These are phyloP conservation scores for Lipomyces lipofer DNA, from an alignment of 805 yeast species.

Conservation along the genomic window DNA sequence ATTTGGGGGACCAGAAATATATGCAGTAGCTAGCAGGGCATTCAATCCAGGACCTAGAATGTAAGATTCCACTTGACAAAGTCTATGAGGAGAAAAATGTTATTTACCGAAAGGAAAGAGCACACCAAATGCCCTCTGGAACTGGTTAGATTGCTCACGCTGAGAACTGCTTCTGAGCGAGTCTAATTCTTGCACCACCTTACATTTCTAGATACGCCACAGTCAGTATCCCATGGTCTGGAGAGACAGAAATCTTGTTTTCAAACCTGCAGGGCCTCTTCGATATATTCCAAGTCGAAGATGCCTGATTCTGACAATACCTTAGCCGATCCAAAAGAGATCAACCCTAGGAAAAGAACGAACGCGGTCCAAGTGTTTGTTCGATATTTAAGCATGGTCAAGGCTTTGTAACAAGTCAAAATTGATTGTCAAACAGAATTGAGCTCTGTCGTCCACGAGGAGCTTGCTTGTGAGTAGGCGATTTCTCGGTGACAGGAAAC, in stretches of 20 bases:
- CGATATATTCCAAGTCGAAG: slow-evolving; percentile 22
- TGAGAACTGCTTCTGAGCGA: slow-evolving; percentile 27
- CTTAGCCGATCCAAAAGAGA: slow-evolving; percentile 4
- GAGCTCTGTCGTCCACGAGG: no score
- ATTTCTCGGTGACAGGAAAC: no score
- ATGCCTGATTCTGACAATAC: slow-evolving; percentile 19
- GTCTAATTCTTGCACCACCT: slow-evolving; percentile 46
- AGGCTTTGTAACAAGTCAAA: no score
- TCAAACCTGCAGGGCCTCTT: slow-evolving; percentile 14
- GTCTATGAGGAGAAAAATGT: neutral
- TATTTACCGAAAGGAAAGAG: slow-evolving; percentile 38
- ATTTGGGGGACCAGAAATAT: slow-evolving; percentile 67
- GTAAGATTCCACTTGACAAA: neutral
- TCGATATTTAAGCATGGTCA: no score
- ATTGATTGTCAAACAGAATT: no score
- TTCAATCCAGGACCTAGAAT: slow-evolving; percentile 59
- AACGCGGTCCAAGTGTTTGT: no score
- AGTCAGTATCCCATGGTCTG: neutral
- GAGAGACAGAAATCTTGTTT: neutral
- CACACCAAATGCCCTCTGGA: slow-evolving; percentile 46
- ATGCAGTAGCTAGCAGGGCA: slow-evolving; percentile 61
- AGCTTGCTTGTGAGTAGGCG: no score
- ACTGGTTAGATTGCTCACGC: slow-evolving; percentile 31
- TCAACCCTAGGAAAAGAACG: no score
- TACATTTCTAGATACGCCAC: slow-evolving; percentile 40